Evolutionary conservation across 179 eudicot species (phyloP).

Genomic region (Amaranthus tricolor): DNA sequence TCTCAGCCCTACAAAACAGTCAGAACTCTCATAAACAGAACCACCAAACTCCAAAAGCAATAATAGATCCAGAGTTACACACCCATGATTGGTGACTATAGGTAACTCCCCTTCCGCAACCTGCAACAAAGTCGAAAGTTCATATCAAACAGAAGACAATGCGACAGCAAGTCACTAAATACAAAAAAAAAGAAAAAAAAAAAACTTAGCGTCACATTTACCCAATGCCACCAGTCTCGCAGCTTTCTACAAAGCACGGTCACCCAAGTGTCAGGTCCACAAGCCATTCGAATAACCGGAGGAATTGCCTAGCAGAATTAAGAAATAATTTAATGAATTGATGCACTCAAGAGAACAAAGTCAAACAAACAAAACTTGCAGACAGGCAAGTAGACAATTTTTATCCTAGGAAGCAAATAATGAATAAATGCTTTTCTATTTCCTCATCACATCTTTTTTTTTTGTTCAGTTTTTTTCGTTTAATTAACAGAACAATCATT

Average conservation of each 20-base stretch:
- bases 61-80: slow-evolving; percentile 21
- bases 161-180: not conserved
- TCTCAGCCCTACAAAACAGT: slow-evolving; percentile 59
- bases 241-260: slow-evolving; percentile 93
- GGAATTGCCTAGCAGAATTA: slow-evolving; percentile 73
- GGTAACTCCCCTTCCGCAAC: slow-evolving; percentile 98
- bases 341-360: slow-evolving; percentile 4
- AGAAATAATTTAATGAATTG: not conserved
- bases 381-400: no score
- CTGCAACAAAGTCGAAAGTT: slow-evolving; percentile 37
- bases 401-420: no score
- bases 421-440: no score
- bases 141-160: not conserved
- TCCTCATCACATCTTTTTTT: no score
- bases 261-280: slow-evolving; percentile 87
- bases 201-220: slow-evolving; percentile 30
- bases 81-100: slow-evolving; percentile 91
- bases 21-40: slow-evolving; percentile 11
- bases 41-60: slow-evolving; percentile 20
- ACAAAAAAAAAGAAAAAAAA: not conserved
- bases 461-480: no score
- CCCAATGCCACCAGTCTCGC: slow-evolving; percentile 99
- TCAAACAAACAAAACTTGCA: not conserved
- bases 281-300: slow-evolving; percentile 88
- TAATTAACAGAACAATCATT: no score